A percentile compares a stretch with the other conserved stretches of the same genome.
phyloP scores from a whole-genome alignment of 495 filamentous ascomycete species.

The Neurospora tetrasperma region DNA sequence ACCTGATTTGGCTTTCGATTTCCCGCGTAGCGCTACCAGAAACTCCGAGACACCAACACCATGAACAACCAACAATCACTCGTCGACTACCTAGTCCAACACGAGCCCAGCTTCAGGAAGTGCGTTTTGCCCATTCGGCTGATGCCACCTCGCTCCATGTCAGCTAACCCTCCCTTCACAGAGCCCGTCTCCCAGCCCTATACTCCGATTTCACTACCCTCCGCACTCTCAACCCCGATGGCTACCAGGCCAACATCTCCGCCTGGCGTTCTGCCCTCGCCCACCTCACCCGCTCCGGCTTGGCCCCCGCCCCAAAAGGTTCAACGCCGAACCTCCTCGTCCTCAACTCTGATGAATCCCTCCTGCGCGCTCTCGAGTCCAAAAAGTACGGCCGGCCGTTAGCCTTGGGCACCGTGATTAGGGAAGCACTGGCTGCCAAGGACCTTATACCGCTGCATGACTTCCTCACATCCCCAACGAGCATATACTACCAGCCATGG shows the following conservation, averaged over 20 bases:
- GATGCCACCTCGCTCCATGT: neutral
- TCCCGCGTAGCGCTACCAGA: neutral
- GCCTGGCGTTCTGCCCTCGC: conserved; percentile 75
- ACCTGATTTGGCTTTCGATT: neutral
- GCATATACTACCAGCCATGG: conserved; percentile 50
- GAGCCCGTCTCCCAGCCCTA: conserved; percentile 76
- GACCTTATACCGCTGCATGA: conserved; percentile 59
- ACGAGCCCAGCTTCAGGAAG: conserved; percentile 37
- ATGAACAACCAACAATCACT: conserved; percentile 26
- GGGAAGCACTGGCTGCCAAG: conserved; percentile 57
- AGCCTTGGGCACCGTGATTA: conserved; percentile 69
- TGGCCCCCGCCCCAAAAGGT: conserved; percentile 40
- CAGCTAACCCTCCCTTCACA: conserved; percentile 22
- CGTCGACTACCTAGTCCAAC: conserved; percentile 35
- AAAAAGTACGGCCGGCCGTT: conserved; percentile 75
- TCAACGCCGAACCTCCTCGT: conserved; percentile 42
- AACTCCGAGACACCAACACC: neutral
- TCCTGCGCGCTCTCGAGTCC: conserved; percentile 61
- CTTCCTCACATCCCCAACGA: conserved; percentile 49
- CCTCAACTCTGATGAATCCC: conserved; percentile 55
- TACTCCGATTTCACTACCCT: conserved; percentile 87
- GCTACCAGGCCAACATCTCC: conserved; percentile 72
- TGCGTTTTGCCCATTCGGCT: conserved; percentile 6
- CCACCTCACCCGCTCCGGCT: conserved; percentile 54
- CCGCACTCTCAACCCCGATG: conserved; percentile 75